Evolutionary conservation across 2,329 filamentous ascomycete species (phyloP).

Genomic region (Scorias spongiosa): DNA sequence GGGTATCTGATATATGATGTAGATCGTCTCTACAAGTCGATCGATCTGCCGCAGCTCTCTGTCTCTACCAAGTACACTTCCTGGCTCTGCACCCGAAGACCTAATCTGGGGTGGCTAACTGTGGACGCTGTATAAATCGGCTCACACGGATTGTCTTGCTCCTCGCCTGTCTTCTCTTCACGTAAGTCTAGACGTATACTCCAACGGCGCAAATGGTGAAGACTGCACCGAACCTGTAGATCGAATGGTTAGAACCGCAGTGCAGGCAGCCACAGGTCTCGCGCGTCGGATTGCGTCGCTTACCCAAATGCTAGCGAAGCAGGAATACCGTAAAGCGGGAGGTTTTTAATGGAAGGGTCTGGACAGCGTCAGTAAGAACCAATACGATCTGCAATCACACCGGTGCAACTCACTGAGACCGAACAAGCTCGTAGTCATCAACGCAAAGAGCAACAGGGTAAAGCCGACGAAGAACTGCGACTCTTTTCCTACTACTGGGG

Average conservation of each 20-base stretch:
- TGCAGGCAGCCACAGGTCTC: constrained; percentile 7
- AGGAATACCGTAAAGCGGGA: constrained; percentile 66
- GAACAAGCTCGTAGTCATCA: constrained; percentile 64
- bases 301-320: constrained; percentile 86
- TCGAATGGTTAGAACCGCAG: constrained; percentile 2
- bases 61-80: too few relatives aligned
- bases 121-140: too few relatives aligned
- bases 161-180: too few relatives aligned
- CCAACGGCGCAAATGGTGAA: constrained; percentile 99
- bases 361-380: constrained; percentile 10
- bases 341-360: constrained; percentile 71
- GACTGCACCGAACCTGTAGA: constrained; percentile 68
- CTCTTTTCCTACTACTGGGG: constrained; percentile 64
- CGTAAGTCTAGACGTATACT: constrained; percentile 65
- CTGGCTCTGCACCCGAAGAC: too few relatives aligned
- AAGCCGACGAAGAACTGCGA: constrained; percentile 74
- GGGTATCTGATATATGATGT: too few relatives aligned
- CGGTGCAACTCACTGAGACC: constrained; percentile 53
- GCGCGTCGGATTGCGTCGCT: constrained; percentile 19
- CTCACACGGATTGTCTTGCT: too few relatives aligned
- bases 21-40: too few relatives aligned
- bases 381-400: constrained; percentile 7
- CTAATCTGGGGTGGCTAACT: too few relatives aligned
- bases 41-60: too few relatives aligned
- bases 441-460: constrained; percentile 51